phyloP scores from a whole-genome alignment of 208 protist species.

The Strigomonas oncopelti region DNA sequence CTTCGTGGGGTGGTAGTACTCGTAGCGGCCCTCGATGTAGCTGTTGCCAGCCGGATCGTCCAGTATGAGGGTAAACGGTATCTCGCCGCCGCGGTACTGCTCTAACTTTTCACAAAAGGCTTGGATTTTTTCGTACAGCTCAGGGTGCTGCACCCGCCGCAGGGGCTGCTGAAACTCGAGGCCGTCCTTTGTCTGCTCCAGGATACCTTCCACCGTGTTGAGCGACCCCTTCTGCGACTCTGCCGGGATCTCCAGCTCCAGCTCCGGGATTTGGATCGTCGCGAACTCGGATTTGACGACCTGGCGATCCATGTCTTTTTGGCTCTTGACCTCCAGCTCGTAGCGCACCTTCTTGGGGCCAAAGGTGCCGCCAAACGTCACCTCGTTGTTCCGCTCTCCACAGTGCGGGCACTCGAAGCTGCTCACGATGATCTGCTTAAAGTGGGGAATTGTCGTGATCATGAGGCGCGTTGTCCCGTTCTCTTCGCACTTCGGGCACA shows the following conservation, averaged over 20 bases:
- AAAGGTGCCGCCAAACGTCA: conserved; percentile 85
- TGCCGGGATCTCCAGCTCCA: conserved; percentile 92
- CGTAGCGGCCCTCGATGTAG: conserved; percentile 90
- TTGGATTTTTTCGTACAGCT: conserved; percentile 79
- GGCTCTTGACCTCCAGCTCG: conserved; percentile 75
- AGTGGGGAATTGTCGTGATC: conserved; percentile 90
- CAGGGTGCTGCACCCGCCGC: conserved; percentile 68
- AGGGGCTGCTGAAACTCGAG: conserved; percentile 74
- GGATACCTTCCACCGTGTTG: conserved; percentile 93
- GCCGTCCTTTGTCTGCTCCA: conserved; percentile 77
- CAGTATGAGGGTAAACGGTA: conserved; percentile 90
- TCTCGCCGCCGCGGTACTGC: conserved; percentile 48
- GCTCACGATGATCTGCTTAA: conserved; percentile 90
- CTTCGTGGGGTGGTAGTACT: conserved; percentile 87
- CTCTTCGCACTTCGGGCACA: conserved; percentile 82
- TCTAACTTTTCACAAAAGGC: conserved; percentile 74
- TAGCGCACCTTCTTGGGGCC: conserved; percentile 78
- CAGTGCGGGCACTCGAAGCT: conserved; percentile 90
- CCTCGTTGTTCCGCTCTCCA: conserved; percentile 85
- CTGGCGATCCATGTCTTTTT: conserved; percentile 88
- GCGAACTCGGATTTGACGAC: conserved; percentile 93
- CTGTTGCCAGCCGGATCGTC: conserved; percentile 92
- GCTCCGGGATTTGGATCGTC: conserved; percentile 85
- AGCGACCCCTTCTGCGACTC: conserved; percentile 85
- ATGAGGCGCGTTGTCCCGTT: conserved; percentile 88